These are phyloP conservation scores for Teunomyces atbi DNA, from an alignment of 805 yeast species.

Conservation along the genomic window DNA sequence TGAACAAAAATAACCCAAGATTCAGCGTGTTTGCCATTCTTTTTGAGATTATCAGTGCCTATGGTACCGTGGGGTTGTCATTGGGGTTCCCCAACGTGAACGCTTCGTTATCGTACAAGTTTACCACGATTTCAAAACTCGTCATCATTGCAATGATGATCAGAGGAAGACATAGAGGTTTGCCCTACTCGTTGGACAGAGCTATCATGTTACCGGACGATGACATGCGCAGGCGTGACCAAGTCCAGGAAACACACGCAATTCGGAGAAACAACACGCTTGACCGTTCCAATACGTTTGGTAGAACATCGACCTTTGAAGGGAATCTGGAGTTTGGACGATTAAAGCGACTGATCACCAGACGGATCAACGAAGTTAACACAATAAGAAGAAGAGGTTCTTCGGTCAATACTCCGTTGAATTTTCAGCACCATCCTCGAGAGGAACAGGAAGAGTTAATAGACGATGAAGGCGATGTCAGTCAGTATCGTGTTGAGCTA, in stretches of 20 bases:
- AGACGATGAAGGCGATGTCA: background rate
- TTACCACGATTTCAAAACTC: conserved; percentile 71
- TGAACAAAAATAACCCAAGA: conserved; percentile 40
- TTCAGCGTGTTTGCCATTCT: conserved; percentile 71
- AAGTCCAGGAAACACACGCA: conserved; percentile 54
- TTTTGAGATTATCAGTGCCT: conserved; percentile 91
- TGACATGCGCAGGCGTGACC: conserved; percentile 60
- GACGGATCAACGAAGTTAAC: conserved; percentile 1
- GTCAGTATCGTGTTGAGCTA: conserved; percentile 1
- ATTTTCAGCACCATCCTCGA: background rate
- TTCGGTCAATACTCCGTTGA: background rate
- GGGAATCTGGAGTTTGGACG: conserved; percentile 2
- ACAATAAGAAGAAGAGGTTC: conserved; percentile 4
- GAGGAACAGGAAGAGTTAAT: background rate
- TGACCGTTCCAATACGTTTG: conserved; percentile 18
- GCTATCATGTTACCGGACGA: conserved; percentile 85
- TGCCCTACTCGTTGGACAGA: conserved; percentile 90
- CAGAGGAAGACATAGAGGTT: conserved; percentile 94
- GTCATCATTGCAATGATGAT: conserved; percentile 87
- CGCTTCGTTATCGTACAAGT: conserved; percentile 72
- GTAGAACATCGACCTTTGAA: conserved; percentile 10
- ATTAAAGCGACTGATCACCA: conserved; percentile 6
- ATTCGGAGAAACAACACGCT: conserved; percentile 28
- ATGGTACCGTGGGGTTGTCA: conserved; percentile 94
- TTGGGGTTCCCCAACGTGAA: conserved; percentile 71